Evolutionary conservation across 129 eudicot genomes (phyloP).

Genomic region (Flaveria trinervia): DNA sequence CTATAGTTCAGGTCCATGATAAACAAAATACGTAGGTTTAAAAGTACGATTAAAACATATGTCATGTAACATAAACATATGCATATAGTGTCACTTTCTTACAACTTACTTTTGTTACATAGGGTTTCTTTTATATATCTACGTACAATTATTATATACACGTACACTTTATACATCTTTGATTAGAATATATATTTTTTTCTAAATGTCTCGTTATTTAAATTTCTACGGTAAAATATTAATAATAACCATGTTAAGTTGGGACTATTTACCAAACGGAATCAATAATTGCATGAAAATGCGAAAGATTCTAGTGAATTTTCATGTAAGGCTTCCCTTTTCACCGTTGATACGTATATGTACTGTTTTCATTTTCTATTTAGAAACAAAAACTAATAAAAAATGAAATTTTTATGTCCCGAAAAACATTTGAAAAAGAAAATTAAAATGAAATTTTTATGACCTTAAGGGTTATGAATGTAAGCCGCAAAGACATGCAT

Average conservation of each 20-base stretch:
- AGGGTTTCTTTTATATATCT: neutral
- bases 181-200: neutral
- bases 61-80: too few relatives aligned
- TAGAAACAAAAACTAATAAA: neutral
- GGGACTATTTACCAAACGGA: too few relatives aligned
- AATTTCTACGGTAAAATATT: neutral
- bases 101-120: neutral
- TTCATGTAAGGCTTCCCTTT: constrained; percentile 19
- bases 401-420: neutral
- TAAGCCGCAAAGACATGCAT: too few relatives aligned
- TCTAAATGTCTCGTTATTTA: neutral
- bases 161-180: neutral
- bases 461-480: too few relatives aligned
- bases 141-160: neutral
- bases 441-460: neutral
- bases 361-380: neutral
- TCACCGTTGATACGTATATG: neutral
- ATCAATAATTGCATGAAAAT: too few relatives aligned
- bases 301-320: neutral
- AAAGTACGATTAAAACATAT: too few relatives aligned
- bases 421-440: neutral
- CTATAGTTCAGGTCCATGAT: too few relatives aligned
- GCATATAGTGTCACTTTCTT: neutral
- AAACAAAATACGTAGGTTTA: too few relatives aligned
- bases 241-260: neutral